Base-by-base conservation (phyloP, 2,329 filamentous ascomycete species). In the Colletotrichum camelliae region DNA sequence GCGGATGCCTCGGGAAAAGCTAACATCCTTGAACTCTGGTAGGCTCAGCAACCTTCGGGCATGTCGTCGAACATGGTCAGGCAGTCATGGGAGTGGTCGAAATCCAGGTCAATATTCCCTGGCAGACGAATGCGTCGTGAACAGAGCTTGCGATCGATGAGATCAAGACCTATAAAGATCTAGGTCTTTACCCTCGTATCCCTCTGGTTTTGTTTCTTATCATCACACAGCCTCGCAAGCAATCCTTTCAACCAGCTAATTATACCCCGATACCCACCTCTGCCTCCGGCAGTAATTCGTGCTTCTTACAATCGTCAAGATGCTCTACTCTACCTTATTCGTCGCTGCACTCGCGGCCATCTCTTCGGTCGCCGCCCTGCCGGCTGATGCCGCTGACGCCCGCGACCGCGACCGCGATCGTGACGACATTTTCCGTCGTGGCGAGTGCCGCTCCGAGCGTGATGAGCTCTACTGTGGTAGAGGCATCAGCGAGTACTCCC, bases 391-490 rank as follows among this genome's bases (percentile, higher is more conserved):
- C 31, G 67, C 57, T 21, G 58, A 64, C 29, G 43, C 43, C n/a
- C 58, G 60, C 13, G 58, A 70, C 29, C 68, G 58, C 16, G 33
- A 66, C 58, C 72, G 64, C 16, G 48, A 72, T 4, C 67, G 68
- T 6, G 33, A 61, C 29, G 64, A 74, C n/a, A 10, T 39, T 39
- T 73, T 73, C 65, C 65, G 33, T 15, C 64, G 74, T 6, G 74
- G 74, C 43, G 70, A 73, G 31, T 75, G 74, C 35, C 74, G 70
- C 35, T 21, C 31, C 31, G 33, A 37, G 5, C 31, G 70, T 12
- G 74, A 75, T 27, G 70, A 73, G 4, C 74, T 75, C 29, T 75
- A 75, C 58, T 75, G 74, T 15, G 74, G 70, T 13, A 66, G 74
- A 43, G 43, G 74, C 24, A 61, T 73, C 58, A 73, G 58, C 10